A percentile compares a stretch with the other conserved stretches of the same genome.
Conservation (phyloP, 2,329 filamentous ascomycete species). For the Metarhizium robertsii region DNA sequence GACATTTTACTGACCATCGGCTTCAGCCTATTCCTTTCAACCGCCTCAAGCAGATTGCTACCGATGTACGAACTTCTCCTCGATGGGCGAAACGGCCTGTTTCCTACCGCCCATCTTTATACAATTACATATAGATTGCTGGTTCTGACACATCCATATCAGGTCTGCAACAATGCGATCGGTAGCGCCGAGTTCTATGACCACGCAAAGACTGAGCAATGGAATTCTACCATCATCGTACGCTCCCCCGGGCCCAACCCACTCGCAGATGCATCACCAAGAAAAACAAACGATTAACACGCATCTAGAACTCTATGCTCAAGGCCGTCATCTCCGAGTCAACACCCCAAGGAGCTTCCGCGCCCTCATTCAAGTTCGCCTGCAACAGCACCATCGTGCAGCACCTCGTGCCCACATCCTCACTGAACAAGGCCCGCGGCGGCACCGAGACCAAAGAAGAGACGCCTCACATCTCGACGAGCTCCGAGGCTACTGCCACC, state of each 20-base stretch:
- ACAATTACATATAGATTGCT: neutral
- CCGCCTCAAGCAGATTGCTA: constrained; percentile 76
- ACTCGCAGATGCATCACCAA: constrained; percentile 1
- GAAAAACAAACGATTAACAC: constrained; percentile 7
- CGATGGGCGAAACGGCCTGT: neutral
- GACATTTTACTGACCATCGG: neutral
- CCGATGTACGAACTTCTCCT: constrained; percentile 52
- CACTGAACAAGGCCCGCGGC: constrained; percentile 49
- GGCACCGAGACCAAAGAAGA: constrained; percentile 38
- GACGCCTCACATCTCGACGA: constrained; percentile 45
- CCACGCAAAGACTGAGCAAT: constrained; percentile 72
- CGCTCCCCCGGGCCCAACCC: constrained; percentile 20
- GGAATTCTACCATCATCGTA: constrained; percentile 94
- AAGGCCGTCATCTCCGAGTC: constrained; percentile 70
- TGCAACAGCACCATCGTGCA: constrained; percentile 98
- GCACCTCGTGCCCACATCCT: constrained; percentile 64
- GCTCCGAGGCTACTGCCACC: constrained; percentile 45
- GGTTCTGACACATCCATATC: constrained; percentile 3
- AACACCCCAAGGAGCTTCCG: constrained; percentile 43
- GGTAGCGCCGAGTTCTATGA: constrained; percentile 71
- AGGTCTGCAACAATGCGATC: constrained; percentile 80
- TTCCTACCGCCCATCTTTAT: neutral
- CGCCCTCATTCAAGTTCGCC: constrained; percentile 78
- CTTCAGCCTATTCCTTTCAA: constrained; percentile 63
- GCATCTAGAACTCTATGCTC: constrained; percentile 62